Evolutionary conservation across 2,329 filamentous ascomycete genomes (phyloP), one percentile per base, ranked within the genome.

Genomic region (Knufia fluminis): DNA sequence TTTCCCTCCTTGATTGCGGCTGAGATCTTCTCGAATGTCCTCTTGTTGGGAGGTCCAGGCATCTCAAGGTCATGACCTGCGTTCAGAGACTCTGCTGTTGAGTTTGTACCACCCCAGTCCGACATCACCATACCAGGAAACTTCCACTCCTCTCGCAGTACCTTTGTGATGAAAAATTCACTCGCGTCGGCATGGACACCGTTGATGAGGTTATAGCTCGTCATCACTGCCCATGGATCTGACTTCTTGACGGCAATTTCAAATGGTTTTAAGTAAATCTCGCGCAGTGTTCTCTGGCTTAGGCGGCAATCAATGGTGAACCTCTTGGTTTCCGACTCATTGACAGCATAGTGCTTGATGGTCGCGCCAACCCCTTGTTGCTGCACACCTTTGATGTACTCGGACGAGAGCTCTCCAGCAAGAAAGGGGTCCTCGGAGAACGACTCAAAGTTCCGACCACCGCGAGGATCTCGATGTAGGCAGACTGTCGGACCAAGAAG

Each of bases 121-220:
- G 62, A 66, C 26, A 70, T 61, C 6, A 71, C 64, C 47, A 67
- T 71, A 1, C 70, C 69, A 57, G 88, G 84, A 68, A 91, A 91
- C 36, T 85, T 85, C 1, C 91, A 73, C 66, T 92, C 86, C 23
- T 77, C 76, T 69, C 92, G 92, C 58, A 92, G 59, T 2, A 92
- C 68, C 39, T 81, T 79, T 62, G 92, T 92, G 57, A 88, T 68
- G 8, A 84, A 66, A 60, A 85, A 82, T 24, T 82, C 84, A 70
- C 92, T 92, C 60, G 91, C 84, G 67, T 87, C 92, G 17, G 68
- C 76, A 58, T 88, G 48, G 4, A 38, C 28, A 23, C 55, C 55
- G 23, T 59, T 57, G n/a, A 57, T 39, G 14, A 39, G 49, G 17
- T 53, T 53, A 24, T 59, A 59, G 19, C 32, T 45, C 1, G 49